These are phyloP conservation scores for Fraxinus nigra DNA, from an alignment of 305 asterid genomes.

Conservation along the genomic window DNA sequence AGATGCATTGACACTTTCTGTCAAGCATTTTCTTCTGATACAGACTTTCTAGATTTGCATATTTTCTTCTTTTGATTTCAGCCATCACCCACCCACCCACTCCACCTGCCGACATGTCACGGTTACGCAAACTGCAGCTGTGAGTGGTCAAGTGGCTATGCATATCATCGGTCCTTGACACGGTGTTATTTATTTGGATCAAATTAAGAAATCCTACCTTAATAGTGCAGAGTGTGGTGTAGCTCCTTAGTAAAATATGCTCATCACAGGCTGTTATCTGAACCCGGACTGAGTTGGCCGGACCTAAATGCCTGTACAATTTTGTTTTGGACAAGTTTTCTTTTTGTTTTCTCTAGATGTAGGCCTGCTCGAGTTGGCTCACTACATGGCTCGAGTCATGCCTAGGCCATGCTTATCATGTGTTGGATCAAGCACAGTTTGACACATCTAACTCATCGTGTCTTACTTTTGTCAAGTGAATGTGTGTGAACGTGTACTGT, in stretches of 20 bases:
- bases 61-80: neutral
- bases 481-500: conserved; percentile 19
- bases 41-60: neutral
- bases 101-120: neutral
- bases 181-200: neutral
- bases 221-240: neutral
- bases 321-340: neutral
- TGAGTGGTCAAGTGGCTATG: neutral
- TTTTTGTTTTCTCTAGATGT: neutral
- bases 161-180: neutral
- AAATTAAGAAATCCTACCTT: neutral
- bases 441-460: neutral
- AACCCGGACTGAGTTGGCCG: neutral
- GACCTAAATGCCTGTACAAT: neutral
- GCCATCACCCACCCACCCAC: neutral
- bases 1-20: neutral
- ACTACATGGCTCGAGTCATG: neutral
- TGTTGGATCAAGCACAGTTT: neutral
- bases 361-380: neutral
- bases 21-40: neutral
- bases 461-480: conserved; percentile 13
- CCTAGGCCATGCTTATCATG: neutral
- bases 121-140: neutral
- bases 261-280: neutral
- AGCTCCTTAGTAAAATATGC: neutral